Percentiles rank a stretch among this genome's conserved stretches.
These are phyloP conservation scores for Nemophila menziesii DNA, from an alignment of 257 asterid species.

Conservation along the genomic window DNA sequence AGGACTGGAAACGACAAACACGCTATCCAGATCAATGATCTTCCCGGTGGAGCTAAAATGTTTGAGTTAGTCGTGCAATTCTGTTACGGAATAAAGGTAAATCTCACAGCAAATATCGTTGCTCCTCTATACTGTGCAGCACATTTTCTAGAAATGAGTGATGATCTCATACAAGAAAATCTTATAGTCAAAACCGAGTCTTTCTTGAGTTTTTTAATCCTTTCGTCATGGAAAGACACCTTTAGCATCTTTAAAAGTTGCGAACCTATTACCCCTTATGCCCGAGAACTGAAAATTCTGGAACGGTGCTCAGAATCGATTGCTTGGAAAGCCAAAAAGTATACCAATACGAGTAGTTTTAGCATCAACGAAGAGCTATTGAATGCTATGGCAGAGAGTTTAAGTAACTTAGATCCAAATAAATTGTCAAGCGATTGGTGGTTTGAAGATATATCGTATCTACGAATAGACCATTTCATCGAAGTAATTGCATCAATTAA, in stretches of 20 bases:
- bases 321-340: conserved; percentile 15
- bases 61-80: conserved; percentile 25
- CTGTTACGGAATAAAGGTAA: conserved; percentile 21
- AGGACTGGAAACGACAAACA: conserved; percentile 6
- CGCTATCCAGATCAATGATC: conserved; percentile 15
- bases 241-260: conserved; percentile 18
- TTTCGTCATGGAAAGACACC: conserved; percentile 26
- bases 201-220: conserved; percentile 15
- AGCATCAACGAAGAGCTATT: conserved; percentile 5
- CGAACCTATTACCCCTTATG: conserved; percentile 18
- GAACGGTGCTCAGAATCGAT: conserved; percentile 14
- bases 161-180: conserved; percentile 18
- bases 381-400: conserved; percentile 1
- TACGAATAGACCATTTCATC: conserved; percentile 20
- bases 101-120: conserved; percentile 17
- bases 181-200: conserved; percentile 17
- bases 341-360: neutral
- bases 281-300: conserved; percentile 15
- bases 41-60: conserved; percentile 19
- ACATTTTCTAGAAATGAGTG: conserved; percentile 26
- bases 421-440: conserved; percentile 15
- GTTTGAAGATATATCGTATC: conserved; percentile 22
- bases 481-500: conserved; percentile 18
- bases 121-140: conserved; percentile 26
- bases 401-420: conserved; percentile 2